Percentiles rank a stretch among this genome's conserved stretches.
These are phyloP conservation scores for Cymbopogon citratus DNA, from an alignment of 176 grass and related monocot genomes.

Conservation along the genomic window DNA sequence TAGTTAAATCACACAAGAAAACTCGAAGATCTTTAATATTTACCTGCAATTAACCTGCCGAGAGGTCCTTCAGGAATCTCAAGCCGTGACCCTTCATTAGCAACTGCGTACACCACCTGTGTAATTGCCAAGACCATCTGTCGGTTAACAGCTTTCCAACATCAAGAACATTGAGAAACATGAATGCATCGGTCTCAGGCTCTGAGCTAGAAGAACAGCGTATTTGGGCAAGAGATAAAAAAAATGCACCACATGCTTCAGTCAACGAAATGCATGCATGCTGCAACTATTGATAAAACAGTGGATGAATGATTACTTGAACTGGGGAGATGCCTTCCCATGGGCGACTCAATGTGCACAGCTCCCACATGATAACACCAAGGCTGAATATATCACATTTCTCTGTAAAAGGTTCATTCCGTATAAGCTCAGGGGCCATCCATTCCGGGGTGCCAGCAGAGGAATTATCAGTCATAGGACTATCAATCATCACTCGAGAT, in stretches of 20 bases:
- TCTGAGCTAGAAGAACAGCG: not conserved
- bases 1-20: not conserved
- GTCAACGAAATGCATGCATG: slow-evolving; percentile 12
- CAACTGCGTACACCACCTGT: slow-evolving; percentile 90
- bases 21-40: not conserved
- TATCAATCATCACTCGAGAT: slow-evolving; percentile 64
- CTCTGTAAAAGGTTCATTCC: slow-evolving; percentile 91
- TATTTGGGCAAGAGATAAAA: not conserved
- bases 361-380: slow-evolving; percentile 99
- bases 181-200: not conserved
- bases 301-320: slow-evolving; percentile 56
- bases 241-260: not conserved
- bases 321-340: slow-evolving; percentile 88
- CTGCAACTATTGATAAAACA: not conserved
- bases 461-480: slow-evolving; percentile 79
- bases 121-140: slow-evolving; percentile 5
- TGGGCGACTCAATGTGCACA: slow-evolving; percentile 90
- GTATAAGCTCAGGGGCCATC: slow-evolving; percentile 99
- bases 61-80: slow-evolving; percentile 95
- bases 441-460: slow-evolving; percentile 97
- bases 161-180: not conserved
- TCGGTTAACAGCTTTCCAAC: slow-evolving; percentile 4
- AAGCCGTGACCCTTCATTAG: slow-evolving; percentile 72
- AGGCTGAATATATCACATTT: slow-evolving; percentile 99
- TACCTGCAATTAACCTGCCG: slow-evolving; percentile 93